A percentile compares a stretch with the other conserved stretches of the same genome.
phyloP scores from a whole-genome alignment of 78 protist genomes.

The Protostelium mycophagum region DNA sequence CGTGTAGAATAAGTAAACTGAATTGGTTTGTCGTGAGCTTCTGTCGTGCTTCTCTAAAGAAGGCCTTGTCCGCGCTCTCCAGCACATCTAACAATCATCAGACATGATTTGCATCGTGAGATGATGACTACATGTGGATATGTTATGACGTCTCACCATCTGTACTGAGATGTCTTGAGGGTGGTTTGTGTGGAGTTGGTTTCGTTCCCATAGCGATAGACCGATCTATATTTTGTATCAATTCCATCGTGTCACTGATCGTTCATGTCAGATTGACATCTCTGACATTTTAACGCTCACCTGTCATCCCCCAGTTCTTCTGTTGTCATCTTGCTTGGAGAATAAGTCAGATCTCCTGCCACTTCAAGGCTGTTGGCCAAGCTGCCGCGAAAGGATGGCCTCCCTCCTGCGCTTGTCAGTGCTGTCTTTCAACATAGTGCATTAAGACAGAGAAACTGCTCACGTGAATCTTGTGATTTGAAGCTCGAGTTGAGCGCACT shows the following conservation, averaged over 20 bases:
- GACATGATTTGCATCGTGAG: not conserved
- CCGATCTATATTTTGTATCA: not conserved
- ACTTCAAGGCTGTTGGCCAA: too few species aligned
- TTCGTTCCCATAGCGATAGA: not conserved
- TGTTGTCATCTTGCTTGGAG: too few species aligned
- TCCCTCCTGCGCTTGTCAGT: too few species aligned
- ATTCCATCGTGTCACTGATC: not conserved
- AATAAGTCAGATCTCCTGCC: too few species aligned
- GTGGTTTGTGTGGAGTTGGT: not conserved
- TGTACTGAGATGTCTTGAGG: too few species aligned
- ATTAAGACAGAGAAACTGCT: not conserved
- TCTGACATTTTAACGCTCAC: too few species aligned
- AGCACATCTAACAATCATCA: not conserved
- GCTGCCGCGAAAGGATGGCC: too few species aligned
- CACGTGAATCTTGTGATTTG: not conserved
- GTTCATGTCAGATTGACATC: too few species aligned
- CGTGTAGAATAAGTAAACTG: not conserved
- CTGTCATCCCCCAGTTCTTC: too few species aligned
- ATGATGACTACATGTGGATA: not conserved
- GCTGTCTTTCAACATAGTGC: not conserved
- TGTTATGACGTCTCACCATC: not conserved
- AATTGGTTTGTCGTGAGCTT: not conserved
- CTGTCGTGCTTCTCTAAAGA: not conserved
- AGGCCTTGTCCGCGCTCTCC: not conserved
- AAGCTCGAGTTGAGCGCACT: not conserved